These are phyloP conservation scores for Malus fusca DNA, from an alignment of 306 rosid species.

Conservation along the genomic window DNA sequence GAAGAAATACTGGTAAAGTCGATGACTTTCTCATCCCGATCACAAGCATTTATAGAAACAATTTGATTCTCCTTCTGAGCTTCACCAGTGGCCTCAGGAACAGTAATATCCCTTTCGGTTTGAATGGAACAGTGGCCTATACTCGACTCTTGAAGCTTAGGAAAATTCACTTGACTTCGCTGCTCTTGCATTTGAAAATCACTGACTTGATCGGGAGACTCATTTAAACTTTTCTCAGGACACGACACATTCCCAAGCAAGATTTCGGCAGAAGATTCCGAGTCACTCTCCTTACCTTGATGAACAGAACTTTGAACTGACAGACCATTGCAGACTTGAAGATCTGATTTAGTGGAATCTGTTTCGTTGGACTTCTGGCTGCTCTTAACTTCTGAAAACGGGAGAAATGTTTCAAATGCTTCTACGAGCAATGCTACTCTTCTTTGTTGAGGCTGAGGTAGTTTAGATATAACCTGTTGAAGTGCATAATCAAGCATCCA, in stretches of 20 bases:
- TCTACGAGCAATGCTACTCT: conserved; percentile 61
- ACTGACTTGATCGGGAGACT: conserved; percentile 9
- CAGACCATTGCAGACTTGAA: conserved; percentile 22
- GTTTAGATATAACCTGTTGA: conserved; percentile 68
- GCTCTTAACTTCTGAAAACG: conserved; percentile 39
- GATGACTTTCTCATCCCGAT: conserved; percentile 15
- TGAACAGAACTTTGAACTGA: conserved; percentile 20
- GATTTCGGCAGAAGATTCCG: conserved; percentile 10
- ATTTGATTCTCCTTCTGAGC: conserved; percentile 18
- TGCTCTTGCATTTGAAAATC: conserved; percentile 20
- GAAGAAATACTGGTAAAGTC: conserved; percentile 10
- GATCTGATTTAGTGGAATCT: conserved; percentile 23
- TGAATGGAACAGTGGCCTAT: conserved; percentile 5
- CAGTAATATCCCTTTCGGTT: neutral
- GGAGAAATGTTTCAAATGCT: conserved; percentile 76
- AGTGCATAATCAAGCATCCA: conserved; percentile 94
- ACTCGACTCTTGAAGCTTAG: conserved; percentile 16
- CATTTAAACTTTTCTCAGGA: conserved; percentile 10
- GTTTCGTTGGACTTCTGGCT: conserved; percentile 17
- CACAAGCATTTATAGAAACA: conserved; percentile 10
- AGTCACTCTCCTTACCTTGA: conserved; percentile 10
- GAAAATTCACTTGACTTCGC: conserved; percentile 12
- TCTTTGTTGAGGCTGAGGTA: conserved; percentile 70
- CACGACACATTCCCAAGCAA: conserved; percentile 20
- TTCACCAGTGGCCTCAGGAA: conserved; percentile 19